phyloP scores from a whole-genome alignment of 371 early-diverging fungal genomes.

The Basidiobolus meristosporus region DNA sequence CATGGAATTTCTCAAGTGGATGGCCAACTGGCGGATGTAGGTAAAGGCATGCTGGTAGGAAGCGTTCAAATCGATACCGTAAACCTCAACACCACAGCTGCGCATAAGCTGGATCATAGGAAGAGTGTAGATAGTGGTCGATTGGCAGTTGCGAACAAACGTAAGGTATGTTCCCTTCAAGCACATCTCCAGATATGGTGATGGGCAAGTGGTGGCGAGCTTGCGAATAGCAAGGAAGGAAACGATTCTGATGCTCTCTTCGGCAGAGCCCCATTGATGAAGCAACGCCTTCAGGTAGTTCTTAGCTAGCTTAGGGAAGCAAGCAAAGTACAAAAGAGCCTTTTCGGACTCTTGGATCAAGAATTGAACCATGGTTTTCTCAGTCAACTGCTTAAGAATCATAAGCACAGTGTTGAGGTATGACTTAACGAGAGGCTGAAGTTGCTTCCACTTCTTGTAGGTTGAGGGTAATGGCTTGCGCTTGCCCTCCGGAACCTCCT shows the following conservation, averaged over 20 bases:
- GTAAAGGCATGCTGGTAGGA: slow-evolving; percentile 85
- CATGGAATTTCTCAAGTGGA: slow-evolving; percentile 70
- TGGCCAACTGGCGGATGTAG: slow-evolving; percentile 80
- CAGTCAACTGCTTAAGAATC: slow-evolving; percentile 56
- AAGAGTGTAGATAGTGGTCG: slow-evolving; percentile 57
- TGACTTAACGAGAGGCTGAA: slow-evolving; percentile 57
- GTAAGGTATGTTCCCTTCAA: slow-evolving; percentile 55
- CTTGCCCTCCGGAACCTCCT: slow-evolving; percentile 3
- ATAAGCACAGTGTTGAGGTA: slow-evolving; percentile 48
- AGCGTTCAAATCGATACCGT: slow-evolving; percentile 45
- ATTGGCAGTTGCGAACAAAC: slow-evolving; percentile 55
- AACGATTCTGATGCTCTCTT: slow-evolving; percentile 2
- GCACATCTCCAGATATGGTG: not conserved
- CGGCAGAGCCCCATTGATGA: slow-evolving; percentile 2
- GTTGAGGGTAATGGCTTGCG: not conserved
- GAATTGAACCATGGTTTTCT: slow-evolving; percentile 59
- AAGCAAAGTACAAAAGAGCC: slow-evolving; percentile 50
- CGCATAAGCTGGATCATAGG: slow-evolving; percentile 74
- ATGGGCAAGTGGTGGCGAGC: not conserved
- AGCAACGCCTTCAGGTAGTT: slow-evolving; percentile 39
- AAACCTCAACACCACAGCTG: slow-evolving; percentile 72
- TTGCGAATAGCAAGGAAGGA: slow-evolving; percentile 5
- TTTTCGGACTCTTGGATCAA: slow-evolving; percentile 62
- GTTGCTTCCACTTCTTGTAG: slow-evolving; percentile 36
- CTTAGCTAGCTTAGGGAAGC: slow-evolving; percentile 56